Percentiles rank a stretch among this genome's conserved stretches.
Conservation (phyloP, 2,329 filamentous ascomycete genomes). For the Metarhizium brunneum region DNA sequence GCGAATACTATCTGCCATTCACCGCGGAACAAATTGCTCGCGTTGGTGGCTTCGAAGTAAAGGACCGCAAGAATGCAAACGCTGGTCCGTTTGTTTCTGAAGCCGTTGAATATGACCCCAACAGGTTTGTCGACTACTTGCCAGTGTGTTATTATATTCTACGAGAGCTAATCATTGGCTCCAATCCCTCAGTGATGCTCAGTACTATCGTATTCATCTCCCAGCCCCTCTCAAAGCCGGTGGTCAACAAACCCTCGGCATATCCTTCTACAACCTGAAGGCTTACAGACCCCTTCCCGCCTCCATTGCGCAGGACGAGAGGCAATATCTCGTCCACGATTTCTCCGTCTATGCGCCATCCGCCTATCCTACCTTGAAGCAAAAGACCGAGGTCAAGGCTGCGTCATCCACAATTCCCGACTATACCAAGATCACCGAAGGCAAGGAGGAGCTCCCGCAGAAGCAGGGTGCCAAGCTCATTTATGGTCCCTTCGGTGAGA, state of each 20-base stretch:
- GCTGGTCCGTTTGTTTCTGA: constrained; percentile 61
- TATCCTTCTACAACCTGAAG: constrained; percentile 74
- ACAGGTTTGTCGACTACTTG: constrained; percentile 36
- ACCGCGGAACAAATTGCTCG: constrained; percentile 64
- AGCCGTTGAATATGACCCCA: constrained; percentile 52
- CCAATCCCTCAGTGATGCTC: constrained; percentile 43
- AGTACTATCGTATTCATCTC: constrained; percentile 80
- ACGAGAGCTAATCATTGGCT: neutral
- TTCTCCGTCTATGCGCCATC: constrained; percentile 82
- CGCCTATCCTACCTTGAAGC: constrained; percentile 77
- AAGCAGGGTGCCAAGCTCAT: constrained; percentile 79
- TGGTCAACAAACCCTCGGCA: constrained; percentile 74
- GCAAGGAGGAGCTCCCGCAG: constrained; percentile 58
- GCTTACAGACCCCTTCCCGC: constrained; percentile 74
- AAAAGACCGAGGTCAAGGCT: constrained; percentile 96
- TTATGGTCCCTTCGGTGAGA: constrained; percentile 80
- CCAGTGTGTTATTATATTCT: neutral
- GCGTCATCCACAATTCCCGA: constrained; percentile 70
- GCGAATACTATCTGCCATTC: constrained; percentile 88
- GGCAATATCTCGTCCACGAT: constrained; percentile 77
- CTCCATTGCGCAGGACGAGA: constrained; percentile 71
- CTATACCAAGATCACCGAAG: constrained; percentile 63
- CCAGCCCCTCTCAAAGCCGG: constrained; percentile 66
- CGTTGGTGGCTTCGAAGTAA: constrained; percentile 81
- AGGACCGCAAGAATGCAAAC: constrained; percentile 74